A percentile compares a stretch with the other conserved stretches of the same genome.
These are phyloP conservation scores for Chrysosporium keratinophilum DNA, from an alignment of 2,329 filamentous ascomycete genomes.

Conservation along the genomic window DNA sequence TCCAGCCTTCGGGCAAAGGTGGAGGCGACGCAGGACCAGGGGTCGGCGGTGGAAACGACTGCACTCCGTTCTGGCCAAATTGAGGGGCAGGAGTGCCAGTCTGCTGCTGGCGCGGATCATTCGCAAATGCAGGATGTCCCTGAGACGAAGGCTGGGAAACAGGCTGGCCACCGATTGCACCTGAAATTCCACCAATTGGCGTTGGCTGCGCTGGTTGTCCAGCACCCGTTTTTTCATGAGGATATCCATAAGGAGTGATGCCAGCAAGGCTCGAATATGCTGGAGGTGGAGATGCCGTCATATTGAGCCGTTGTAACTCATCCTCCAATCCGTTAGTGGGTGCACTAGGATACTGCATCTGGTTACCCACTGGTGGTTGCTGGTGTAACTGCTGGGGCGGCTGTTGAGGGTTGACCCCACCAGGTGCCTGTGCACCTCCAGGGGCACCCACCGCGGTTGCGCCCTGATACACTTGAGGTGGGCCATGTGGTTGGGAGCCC, in stretches of 20 bases:
- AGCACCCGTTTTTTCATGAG: slow-evolving; percentile 60
- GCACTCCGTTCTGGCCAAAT: slow-evolving; percentile 3
- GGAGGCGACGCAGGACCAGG: slow-evolving; percentile 71
- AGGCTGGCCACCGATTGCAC: slow-evolving; percentile 19
- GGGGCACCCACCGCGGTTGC: slow-evolving; percentile 50
- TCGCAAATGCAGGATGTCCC: slow-evolving; percentile 82
- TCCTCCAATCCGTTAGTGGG: slow-evolving; percentile 63
- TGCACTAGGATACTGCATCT: slow-evolving; percentile 26
- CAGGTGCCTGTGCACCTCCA: slow-evolving; percentile 2
- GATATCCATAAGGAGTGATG: slow-evolving; percentile 45
- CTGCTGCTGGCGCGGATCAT: slow-evolving; percentile 50
- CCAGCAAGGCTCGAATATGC: slow-evolving; percentile 73
- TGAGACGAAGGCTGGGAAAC: slow-evolving; percentile 21
- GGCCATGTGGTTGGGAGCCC: slow-evolving; percentile 75
- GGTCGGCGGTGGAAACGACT: slow-evolving; percentile 24
- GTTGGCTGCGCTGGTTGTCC: slow-evolving; percentile 17
- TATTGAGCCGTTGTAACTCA: slow-evolving; percentile 72
- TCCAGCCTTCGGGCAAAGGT: slow-evolving; percentile 94
- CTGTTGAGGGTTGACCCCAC: slow-evolving; percentile 27
- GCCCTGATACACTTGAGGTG: slow-evolving; percentile 85
- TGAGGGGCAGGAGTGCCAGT: not conserved
- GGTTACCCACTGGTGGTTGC: slow-evolving; percentile 19
- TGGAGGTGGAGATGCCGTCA: slow-evolving; percentile 78
- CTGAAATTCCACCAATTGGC: slow-evolving; percentile 18
- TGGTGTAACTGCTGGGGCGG: slow-evolving; percentile 23